phyloP scores from a whole-genome alignment of 345 rosid genomes.

The Raphanus sativus region DNA sequence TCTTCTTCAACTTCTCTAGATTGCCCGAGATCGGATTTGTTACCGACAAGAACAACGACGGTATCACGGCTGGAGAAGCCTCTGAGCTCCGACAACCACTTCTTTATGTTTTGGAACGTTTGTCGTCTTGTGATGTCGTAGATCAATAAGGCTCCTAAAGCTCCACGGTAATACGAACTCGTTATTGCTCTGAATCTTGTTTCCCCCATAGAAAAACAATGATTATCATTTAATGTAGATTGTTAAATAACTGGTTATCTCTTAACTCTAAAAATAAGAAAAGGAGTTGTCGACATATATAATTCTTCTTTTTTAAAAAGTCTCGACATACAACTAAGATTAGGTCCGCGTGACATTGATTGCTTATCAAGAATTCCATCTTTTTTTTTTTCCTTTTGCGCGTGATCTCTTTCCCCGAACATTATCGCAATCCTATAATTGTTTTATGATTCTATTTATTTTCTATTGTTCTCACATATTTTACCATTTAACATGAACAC shows the following conservation, averaged over 20 bases:
- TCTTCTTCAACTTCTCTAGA: constrained; percentile 62
- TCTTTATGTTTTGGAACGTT: constrained; percentile 59
- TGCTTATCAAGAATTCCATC: constrained; percentile 13
- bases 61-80: constrained; percentile 60
- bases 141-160: constrained; percentile 73
- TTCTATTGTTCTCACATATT: not conserved
- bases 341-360: constrained; percentile 31
- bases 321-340: constrained; percentile 23
- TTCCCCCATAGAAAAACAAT: not conserved
- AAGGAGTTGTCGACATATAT: not conserved
- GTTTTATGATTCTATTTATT: not conserved
- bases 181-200: constrained; percentile 89
- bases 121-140: constrained; percentile 72
- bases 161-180: constrained; percentile 90
- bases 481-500: not conserved
- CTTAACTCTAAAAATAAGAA: not conserved
- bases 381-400: not conserved
- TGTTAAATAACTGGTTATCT: not conserved
- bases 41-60: constrained; percentile 76
- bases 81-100: constrained; percentile 76
- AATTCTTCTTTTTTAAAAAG: not conserved
- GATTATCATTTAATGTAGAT: not conserved
- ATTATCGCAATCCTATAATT: constrained; percentile 16
- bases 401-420: constrained; percentile 4
- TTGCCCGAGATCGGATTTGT: constrained; percentile 60